Conservation (phyloP, 805 yeast genomes). For the Myxozyma mucilagina region DNA sequence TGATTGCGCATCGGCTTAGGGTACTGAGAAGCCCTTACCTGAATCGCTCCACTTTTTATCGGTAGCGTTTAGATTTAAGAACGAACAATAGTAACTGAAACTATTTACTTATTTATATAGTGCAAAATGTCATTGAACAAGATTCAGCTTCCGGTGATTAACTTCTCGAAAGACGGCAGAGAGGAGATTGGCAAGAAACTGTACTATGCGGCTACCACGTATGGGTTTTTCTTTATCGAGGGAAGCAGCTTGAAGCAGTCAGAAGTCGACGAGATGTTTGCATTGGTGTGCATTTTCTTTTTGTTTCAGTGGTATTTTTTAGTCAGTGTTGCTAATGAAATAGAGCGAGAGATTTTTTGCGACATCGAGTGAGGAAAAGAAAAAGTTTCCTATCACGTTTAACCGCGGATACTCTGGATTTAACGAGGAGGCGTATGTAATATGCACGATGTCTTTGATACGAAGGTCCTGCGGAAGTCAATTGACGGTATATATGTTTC, state of each 20-base stretch:
- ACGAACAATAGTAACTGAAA: too few species aligned
- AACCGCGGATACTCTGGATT: conserved; percentile 64
- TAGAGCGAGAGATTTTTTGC: conserved; percentile 53
- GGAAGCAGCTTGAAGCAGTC: conserved; percentile 62
- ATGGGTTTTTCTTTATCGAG: conserved; percentile 66
- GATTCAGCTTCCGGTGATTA: conserved; percentile 43
- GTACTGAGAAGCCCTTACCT: neutral
- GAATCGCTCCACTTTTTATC: neutral
- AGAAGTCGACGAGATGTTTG: conserved; percentile 55
- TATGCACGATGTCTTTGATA: too few species aligned
- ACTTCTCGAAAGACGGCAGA: conserved; percentile 49
- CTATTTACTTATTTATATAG: neutral
- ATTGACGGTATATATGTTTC: too few species aligned
- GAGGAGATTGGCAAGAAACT: conserved; percentile 52
- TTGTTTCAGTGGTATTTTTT: neutral
- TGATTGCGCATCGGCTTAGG: neutral
- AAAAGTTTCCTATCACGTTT: conserved; percentile 51
- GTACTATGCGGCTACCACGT: conserved; percentile 59
- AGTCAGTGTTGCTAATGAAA: neutral
- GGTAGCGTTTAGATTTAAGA: too few species aligned
- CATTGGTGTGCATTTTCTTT: conserved; percentile 35
- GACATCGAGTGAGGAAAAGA: conserved; percentile 54
- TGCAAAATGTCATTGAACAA: neutral
- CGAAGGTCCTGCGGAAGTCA: too few species aligned
- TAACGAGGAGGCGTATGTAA: conserved; percentile 52